Evolutionary conservation across 2,329 filamentous ascomycete species (phyloP), one percentile per base, ranked within the genome.

Genomic region (Alternaria ethzedia): DNA sequence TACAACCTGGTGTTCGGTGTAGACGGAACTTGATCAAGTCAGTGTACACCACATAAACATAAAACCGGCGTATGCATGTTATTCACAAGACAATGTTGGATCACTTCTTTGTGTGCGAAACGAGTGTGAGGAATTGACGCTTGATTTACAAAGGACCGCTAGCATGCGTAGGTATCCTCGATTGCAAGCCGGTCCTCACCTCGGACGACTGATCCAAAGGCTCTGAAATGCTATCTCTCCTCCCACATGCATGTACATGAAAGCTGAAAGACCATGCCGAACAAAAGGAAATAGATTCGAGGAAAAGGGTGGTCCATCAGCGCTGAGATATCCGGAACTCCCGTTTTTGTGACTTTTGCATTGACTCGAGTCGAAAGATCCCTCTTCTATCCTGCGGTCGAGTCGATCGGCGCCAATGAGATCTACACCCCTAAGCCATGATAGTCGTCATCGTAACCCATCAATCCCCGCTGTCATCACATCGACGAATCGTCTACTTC

Each of bases 401-500:
- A 79, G 76, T 76, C 78, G 75, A 78, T 78, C 67, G 73, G 78
- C 71, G 75, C 72, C 78, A 77, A 79, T 79, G 76, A 79, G 77
- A 80, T 78, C 73, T 78, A 76, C 74, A 69, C 66, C 73, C 75
- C 70, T 74, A 74, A 73, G 71, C 74, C 76, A 76, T 78, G 67
- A 78, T 77, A 74, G 72, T 77, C 75, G 68, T 76, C 72, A 73
- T 79, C 74, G 71, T 79, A 72, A 78, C 73, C 78, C 73, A 67
- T 77, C 75, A 76, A 67, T 70, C 71, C 69, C 70, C 73, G 63
- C 72, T 71, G 69, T 71, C 68, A 66, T 70, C 68, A 64, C 57
- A 64, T 59, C 62, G 45, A 60, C 52, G 63, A 70, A 54, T 68
- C 84, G 81, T 93, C 87, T 98, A 99, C 95, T 99, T 99, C 89